Conservation (phyloP, 208 protist species). For the Wallacemonas collosoma region DNA sequence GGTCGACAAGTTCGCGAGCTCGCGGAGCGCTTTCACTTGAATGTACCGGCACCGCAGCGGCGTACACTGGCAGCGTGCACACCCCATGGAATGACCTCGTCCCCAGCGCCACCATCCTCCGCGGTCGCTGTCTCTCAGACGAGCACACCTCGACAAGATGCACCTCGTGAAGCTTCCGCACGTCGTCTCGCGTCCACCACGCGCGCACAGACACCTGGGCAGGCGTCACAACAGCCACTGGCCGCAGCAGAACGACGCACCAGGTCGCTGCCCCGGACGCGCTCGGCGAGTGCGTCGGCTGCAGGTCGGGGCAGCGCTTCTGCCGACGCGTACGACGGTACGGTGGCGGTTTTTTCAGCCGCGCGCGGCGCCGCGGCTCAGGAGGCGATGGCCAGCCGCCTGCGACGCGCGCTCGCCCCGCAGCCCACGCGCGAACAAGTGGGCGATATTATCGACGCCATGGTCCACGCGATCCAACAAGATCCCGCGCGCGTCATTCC, state of each 20-base stretch:
- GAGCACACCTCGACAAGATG: neutral
- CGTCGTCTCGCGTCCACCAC: no score
- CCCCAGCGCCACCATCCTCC: neutral
- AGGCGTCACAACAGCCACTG: no score
- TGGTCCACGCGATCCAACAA: conserved; percentile 49
- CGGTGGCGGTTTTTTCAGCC: conserved; percentile 2
- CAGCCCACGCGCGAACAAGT: conserved; percentile 48
- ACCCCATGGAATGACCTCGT: neutral
- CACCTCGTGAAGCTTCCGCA: no score
- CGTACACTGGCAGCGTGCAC: neutral
- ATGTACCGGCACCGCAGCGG: neutral
- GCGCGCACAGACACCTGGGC: no score
- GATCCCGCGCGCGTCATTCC: conserved; percentile 14
- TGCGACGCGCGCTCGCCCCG: conserved; percentile 72
- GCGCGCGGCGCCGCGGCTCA: neutral
- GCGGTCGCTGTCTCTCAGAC: neutral
- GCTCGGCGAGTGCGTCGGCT: conserved; percentile 3
- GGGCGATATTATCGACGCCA: conserved; percentile 70
- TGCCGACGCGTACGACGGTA: conserved; percentile 5
- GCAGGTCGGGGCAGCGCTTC: neutral
- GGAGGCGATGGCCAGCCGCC: conserved; percentile 35
- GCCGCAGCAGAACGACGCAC: no score
- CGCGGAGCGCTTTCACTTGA: neutral
- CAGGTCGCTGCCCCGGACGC: neutral
- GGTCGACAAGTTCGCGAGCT: conserved; percentile 5